phyloP scores from a whole-genome alignment of 805 yeast genomes.

The Brettanomyces bruxellensis region DNA sequence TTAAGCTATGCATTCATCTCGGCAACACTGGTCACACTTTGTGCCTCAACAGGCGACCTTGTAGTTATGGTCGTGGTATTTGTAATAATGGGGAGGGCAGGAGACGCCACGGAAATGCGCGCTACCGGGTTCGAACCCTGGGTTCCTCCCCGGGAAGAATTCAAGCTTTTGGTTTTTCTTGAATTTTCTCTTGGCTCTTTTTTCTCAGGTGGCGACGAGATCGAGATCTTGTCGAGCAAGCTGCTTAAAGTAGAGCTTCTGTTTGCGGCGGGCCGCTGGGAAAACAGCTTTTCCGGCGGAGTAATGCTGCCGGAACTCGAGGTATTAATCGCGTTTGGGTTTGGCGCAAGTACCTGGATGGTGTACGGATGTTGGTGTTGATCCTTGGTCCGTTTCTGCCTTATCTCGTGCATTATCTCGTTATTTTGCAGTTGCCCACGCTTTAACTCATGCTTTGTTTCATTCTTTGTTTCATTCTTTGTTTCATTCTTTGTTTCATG shows the following conservation, averaged over 20 bases:
- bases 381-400: no score
- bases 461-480: no score
- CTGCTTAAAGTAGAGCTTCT: slow-evolving; percentile 1
- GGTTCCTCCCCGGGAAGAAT: no score
- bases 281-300: no score
- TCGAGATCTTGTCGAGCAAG: slow-evolving; percentile 1
- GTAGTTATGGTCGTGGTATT: slow-evolving; percentile 27
- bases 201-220: slow-evolving; percentile 2
- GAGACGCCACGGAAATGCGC: slow-evolving; percentile 22
- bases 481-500: no score
- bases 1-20: no score
- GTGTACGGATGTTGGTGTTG: no score
- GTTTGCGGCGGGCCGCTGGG: background rate
- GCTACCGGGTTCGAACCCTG: slow-evolving; percentile 18
- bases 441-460: no score
- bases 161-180: background rate
- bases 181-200: slow-evolving; percentile 3
- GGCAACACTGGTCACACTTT: no score
- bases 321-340: background rate
- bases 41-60: no score
- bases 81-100: slow-evolving; percentile 28
- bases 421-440: no score
- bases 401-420: no score
- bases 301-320: background rate
- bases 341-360: background rate